These are phyloP conservation scores for Pseudogymnoascus sp. DNA, from an alignment of 2,329 filamentous ascomycete species.

Conservation along the genomic window DNA sequence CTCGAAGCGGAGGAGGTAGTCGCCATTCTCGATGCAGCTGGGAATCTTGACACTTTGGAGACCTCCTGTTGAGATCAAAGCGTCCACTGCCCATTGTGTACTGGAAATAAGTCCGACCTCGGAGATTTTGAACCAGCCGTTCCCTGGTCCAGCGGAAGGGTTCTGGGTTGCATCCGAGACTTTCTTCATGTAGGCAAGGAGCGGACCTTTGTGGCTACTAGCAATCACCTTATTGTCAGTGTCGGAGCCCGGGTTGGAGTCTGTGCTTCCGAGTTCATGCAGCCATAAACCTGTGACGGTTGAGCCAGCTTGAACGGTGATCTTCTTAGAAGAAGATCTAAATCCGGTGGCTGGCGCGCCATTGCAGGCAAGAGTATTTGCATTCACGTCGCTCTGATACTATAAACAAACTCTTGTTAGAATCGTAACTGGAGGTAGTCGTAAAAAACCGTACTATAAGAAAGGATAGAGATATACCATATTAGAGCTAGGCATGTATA, in stretches of 20 bases:
- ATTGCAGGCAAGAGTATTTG: slow-evolving; percentile 1
- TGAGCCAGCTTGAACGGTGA: background rate
- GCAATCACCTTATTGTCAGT: slow-evolving; percentile 30
- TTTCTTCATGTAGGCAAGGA: slow-evolving; percentile 39
- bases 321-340: background rate
- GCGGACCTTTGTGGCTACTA: slow-evolving; percentile 38
- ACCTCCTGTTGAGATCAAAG: slow-evolving; percentile 17
- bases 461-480: background rate
- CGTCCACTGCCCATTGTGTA: slow-evolving; percentile 22
- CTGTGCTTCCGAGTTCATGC: background rate
- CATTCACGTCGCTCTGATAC: background rate
- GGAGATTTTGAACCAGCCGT: slow-evolving; percentile 41
- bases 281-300: background rate
- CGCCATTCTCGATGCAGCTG: slow-evolving; percentile 43
- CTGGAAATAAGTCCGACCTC: slow-evolving; percentile 16
- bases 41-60: slow-evolving; percentile 39
- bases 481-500: background rate
- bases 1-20: slow-evolving; percentile 50
- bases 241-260: background rate
- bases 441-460: background rate
- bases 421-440: background rate
- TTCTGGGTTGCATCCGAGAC: slow-evolving; percentile 31
- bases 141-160: slow-evolving; percentile 20
- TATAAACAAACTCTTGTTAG: background rate
- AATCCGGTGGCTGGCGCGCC: background rate